Conservation (phyloP, 176 grass and related monocot genomes). For the Secale cereale region DNA sequence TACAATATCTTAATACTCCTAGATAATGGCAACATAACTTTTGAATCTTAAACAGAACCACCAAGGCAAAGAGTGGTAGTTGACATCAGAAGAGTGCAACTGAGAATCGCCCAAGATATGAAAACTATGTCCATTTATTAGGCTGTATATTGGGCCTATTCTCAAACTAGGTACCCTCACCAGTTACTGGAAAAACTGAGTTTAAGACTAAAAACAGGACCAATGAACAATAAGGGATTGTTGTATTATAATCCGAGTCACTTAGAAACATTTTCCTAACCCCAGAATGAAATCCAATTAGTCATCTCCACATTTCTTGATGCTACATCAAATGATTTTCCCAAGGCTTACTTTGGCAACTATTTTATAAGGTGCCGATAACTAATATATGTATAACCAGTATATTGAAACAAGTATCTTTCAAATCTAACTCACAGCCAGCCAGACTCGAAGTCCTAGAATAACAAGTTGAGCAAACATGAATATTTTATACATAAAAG, state of each 20-base stretch:
- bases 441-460: not conserved
- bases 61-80: not conserved
- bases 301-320: not conserved
- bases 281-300: not conserved
- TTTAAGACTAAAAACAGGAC: not conserved
- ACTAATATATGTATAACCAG: not conserved
- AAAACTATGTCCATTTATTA: not conserved
- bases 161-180: not conserved
- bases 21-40: not conserved
- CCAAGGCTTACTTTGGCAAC: not conserved
- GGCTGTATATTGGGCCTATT: not conserved
- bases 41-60: not conserved
- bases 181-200: not conserved
- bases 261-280: not conserved
- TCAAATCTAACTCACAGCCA: not conserved
- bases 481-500: not conserved
- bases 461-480: not conserved
- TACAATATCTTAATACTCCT: not conserved
- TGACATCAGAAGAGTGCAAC: not conserved
- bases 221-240: not conserved
- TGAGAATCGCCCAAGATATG: not conserved
- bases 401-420: conserved; percentile 7
- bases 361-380: not conserved
- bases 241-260: not conserved
- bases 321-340: not conserved